Evolutionary conservation across 2,329 filamentous ascomycete species (phyloP).

Genomic region (Phyllosticta citriasiana): DNA sequence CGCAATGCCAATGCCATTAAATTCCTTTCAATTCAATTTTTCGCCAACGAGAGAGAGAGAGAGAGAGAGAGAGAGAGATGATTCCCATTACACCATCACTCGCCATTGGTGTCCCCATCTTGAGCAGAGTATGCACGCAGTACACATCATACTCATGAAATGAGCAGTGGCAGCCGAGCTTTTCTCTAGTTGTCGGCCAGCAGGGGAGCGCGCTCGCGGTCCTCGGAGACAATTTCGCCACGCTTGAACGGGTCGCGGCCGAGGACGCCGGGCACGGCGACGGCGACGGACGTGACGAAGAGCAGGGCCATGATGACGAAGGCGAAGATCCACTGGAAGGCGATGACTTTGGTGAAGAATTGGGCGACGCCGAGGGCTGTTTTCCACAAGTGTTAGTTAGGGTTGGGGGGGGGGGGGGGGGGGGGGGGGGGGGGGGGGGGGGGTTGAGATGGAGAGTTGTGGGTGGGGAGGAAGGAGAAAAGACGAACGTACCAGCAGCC

Average conservation of each 20-base stretch:
- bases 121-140: too few species aligned
- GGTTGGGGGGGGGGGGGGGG: too few species aligned
- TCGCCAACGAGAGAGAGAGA: background rate
- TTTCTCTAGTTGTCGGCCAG: slow-evolving; percentile 32
- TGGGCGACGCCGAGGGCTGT: slow-evolving; percentile 64
- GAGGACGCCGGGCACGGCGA: slow-evolving; percentile 55
- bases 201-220: slow-evolving; percentile 44
- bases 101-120: background rate
- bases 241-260: slow-evolving; percentile 47
- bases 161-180: too few species aligned
- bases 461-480: background rate
- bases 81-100: background rate
- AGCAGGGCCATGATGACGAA: slow-evolving; percentile 71
- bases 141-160: background rate
- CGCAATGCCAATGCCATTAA: background rate
- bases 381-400: background rate
- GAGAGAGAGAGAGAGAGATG: background rate
- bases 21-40: background rate
- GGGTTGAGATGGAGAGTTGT: background rate
- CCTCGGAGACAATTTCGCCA: slow-evolving; percentile 35
- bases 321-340: slow-evolving; percentile 87
- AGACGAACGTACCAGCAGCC: slow-evolving; percentile 48
- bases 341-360: slow-evolving; percentile 60
- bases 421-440: too few species aligned
- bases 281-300: slow-evolving; percentile 55